A percentile compares a stretch with the other conserved stretches of the same genome.
phyloP scores from a whole-genome alignment of 768 basidiomycete genomes.

The Collybiopsis confluens region DNA sequence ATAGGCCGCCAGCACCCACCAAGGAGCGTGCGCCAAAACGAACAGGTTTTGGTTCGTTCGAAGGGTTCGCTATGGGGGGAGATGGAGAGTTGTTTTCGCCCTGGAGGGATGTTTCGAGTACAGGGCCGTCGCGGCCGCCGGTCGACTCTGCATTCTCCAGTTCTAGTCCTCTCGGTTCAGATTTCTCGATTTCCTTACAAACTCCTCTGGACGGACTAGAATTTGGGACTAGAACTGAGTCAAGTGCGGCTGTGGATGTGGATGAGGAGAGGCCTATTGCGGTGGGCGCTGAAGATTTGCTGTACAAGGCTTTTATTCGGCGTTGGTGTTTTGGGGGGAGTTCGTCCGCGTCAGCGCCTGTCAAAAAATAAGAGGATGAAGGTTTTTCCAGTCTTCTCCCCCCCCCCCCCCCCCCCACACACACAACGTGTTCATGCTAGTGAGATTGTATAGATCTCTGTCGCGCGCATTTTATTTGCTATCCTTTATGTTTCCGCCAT shows the following conservation, averaged over 20 bases:
- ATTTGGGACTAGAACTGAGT: neutral
- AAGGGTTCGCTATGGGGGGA: neutral
- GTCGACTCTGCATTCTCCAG: neutral
- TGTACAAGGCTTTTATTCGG: constrained; percentile 2
- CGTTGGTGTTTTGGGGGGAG: constrained; percentile 7
- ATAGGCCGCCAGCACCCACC: too few relatives aligned
- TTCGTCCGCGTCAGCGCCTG: neutral
- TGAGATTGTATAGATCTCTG: too few relatives aligned
- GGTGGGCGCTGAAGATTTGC: neutral
- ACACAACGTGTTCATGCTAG: too few relatives aligned
- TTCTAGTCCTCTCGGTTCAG: neutral
- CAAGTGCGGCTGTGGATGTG: neutral
- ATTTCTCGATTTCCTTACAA: neutral
- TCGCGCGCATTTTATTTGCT: too few relatives aligned
- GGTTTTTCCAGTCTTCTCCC: too few relatives aligned
- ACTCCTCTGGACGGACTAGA: neutral
- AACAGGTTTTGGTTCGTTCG: neutral
- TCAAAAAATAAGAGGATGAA: neutral
- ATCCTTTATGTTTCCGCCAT: neutral
- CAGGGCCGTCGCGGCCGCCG: neutral
- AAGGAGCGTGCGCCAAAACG: constrained; percentile 3
- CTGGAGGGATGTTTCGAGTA: neutral
- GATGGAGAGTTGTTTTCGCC: constrained; percentile 1
- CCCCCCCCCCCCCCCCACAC: too few relatives aligned
- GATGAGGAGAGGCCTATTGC: constrained; percentile 10